These are phyloP conservation scores for Eimeria falciformis DNA, from an alignment of 169 alveolate species.

Conservation along the genomic window DNA sequence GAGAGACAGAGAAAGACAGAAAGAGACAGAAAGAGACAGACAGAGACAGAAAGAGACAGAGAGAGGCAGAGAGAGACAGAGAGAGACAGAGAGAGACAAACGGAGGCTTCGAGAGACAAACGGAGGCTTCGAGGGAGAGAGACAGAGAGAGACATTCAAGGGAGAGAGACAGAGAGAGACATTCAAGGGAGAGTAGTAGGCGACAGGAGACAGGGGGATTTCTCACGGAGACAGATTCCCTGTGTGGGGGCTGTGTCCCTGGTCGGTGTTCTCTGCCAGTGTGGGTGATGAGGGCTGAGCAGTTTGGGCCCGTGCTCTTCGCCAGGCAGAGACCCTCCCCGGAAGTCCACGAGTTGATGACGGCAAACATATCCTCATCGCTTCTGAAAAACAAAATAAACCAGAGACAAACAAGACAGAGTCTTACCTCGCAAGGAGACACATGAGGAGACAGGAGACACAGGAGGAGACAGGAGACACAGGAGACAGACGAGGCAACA, in stretches of 20 bases:
- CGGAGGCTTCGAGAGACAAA: not conserved
- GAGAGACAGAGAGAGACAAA: not conserved
- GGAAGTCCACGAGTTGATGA: slow-evolving; percentile 47
- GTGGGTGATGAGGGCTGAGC: slow-evolving; percentile 29
- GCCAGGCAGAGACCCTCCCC: slow-evolving; percentile 9
- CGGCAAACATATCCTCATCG: slow-evolving; percentile 80
- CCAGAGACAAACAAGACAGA: not conserved
- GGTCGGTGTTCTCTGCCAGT: slow-evolving; percentile 37
- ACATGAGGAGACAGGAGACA: not conserved
- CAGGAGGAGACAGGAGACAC: not conserved
- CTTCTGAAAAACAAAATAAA: not conserved
- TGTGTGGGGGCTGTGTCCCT: not conserved
- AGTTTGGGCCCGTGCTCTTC: not conserved
- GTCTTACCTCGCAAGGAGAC: not conserved
- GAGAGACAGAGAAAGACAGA: slow-evolving; percentile 1
- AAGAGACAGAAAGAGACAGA: not conserved
- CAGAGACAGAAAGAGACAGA: not conserved
- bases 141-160: not conserved
- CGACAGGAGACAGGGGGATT: not conserved
- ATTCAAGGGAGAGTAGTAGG: not conserved
- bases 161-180: not conserved
- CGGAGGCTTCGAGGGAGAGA: not conserved
- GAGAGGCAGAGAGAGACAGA: not conserved
- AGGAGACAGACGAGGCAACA: not conserved
- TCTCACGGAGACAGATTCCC: slow-evolving; percentile 11